phyloP scores from a whole-genome alignment of 331 rosid genomes.

The Quercus lobata region DNA sequence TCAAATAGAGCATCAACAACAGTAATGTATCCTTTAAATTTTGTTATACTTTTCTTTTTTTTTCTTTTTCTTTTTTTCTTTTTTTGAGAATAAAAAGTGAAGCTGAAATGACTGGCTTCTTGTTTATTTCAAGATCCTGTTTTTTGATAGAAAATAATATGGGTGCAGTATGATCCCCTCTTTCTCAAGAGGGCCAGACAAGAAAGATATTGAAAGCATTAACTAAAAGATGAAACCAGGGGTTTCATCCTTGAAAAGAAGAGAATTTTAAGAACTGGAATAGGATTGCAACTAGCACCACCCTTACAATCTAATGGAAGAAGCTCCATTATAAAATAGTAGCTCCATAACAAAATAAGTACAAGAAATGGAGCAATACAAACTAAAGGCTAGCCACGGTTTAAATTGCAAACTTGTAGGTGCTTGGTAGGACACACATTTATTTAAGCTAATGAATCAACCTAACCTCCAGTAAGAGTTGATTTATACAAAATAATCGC shows the following conservation, averaged over 20 bases:
- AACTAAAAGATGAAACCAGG: background rate
- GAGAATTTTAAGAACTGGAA: background rate
- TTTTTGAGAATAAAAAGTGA: background rate
- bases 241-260: background rate
- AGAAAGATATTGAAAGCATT: background rate
- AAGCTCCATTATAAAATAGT: background rate
- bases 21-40: background rate
- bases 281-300: background rate
- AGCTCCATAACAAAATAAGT: background rate
- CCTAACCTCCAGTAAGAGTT: background rate
- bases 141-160: background rate
- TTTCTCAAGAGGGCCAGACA: background rate
- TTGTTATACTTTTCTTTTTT: background rate
- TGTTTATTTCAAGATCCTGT: background rate
- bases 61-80: background rate
- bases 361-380: background rate
- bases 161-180: background rate
- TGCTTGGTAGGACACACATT: background rate
- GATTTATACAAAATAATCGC: background rate
- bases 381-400: background rate
- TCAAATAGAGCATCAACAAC: background rate
- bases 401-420: background rate
- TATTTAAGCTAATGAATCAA: background rate
- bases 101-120: background rate
- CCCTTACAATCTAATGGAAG: background rate